These are phyloP conservation scores for Xylariomycetidae sp. DNA, from an alignment of 2,329 filamentous ascomycete species.

Conservation along the genomic window DNA sequence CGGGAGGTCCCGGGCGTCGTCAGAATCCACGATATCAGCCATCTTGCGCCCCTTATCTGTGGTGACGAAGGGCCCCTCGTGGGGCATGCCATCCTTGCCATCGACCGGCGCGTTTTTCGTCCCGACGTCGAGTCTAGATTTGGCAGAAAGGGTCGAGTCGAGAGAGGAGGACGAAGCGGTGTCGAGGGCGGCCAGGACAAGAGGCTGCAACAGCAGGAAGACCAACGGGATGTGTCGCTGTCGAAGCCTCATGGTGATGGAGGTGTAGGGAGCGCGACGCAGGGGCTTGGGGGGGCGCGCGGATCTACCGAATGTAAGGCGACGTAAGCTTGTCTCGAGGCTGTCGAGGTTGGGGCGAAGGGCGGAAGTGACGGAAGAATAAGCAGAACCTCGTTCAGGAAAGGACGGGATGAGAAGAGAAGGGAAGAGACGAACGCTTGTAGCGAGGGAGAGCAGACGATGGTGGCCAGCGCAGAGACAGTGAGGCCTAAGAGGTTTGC, in stretches of 20 bases:
- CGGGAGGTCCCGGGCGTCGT: constrained; percentile 30
- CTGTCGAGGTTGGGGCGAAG: too few species aligned
- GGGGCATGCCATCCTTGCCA: constrained; percentile 88
- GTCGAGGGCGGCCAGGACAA: constrained; percentile 17
- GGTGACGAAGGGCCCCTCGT: constrained; percentile 75
- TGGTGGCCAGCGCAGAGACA: too few species aligned
- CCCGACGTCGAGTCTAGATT: constrained; percentile 35
- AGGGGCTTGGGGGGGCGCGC: constrained; percentile 2
- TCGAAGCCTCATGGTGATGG: constrained; percentile 22
- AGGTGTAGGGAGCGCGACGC: constrained; percentile 6
- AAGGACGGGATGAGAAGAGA: too few species aligned
- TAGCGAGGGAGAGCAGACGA: too few species aligned
- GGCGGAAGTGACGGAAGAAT: too few species aligned
- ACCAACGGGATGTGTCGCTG: constrained; percentile 21
- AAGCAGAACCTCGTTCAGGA: too few species aligned
- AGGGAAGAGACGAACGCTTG: too few species aligned
- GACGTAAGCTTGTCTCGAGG: too few species aligned
- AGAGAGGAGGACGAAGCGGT: constrained; percentile 11
- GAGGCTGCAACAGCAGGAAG: constrained; percentile 22
- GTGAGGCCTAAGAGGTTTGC: too few species aligned
- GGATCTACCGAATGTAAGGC: constrained; percentile 1
- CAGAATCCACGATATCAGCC: constrained; percentile 21
- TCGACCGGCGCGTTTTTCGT: constrained; percentile 83
- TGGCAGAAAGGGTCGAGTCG: constrained; percentile 28
- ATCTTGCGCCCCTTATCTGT: constrained; percentile 38